phyloP scores from a whole-genome alignment of 2,329 filamentous ascomycete species.

The Pseudopithomyces chartarum region DNA sequence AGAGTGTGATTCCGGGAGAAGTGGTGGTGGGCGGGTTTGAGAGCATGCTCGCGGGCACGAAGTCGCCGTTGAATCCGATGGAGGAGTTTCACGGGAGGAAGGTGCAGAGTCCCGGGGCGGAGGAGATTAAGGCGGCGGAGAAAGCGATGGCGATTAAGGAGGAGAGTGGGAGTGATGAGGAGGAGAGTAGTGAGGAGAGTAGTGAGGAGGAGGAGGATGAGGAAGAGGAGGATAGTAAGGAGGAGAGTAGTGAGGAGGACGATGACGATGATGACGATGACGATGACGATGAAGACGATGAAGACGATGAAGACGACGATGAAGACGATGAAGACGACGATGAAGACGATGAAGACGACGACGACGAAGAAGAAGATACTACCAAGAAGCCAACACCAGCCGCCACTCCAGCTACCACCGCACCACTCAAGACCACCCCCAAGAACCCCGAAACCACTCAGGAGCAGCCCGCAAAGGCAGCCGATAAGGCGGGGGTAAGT shows the following conservation, averaged over 20 bases:
- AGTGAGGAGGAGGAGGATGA: constrained; percentile 10
- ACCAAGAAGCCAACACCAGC: not conserved
- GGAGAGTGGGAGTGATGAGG: constrained; percentile 24
- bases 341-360: constrained; percentile 13
- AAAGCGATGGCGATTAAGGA: constrained; percentile 31
- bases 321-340: no score
- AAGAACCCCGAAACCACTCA: constrained; percentile 23
- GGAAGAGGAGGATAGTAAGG: constrained; percentile 6
- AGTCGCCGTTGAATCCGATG: not conserved
- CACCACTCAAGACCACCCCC: not conserved
- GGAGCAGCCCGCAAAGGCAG: constrained; percentile 30
- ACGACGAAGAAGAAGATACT: constrained; percentile 8
- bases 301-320: no score
- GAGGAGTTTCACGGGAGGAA: constrained; percentile 28
- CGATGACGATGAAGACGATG: not conserved
- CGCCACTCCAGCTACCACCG: not conserved
- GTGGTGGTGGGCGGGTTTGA: no score
- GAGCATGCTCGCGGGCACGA: no score
- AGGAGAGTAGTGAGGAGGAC: constrained; percentile 6
- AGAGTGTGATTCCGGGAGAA: no score
- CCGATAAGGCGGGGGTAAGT: constrained; percentile 39
- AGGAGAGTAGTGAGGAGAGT: constrained; percentile 8
- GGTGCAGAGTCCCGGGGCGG: constrained; percentile 26
- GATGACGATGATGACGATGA: not conserved
- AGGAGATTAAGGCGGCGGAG: constrained; percentile 41